These are phyloP conservation scores for Magnolia sinica DNA, from an alignment of 164 flowering plant species.

Conservation along the genomic window DNA sequence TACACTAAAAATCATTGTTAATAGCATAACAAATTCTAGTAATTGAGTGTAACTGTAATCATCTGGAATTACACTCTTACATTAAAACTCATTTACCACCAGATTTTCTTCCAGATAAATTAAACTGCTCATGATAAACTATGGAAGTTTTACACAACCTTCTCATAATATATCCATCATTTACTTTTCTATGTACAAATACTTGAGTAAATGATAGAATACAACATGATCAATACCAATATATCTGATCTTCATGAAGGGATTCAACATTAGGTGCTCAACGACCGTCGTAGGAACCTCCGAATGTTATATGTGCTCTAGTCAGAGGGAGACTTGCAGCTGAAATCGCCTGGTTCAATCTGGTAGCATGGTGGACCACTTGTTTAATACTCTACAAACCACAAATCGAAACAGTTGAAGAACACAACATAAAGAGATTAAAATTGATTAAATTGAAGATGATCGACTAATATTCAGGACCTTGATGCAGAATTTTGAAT, in stretches of 20 bases:
- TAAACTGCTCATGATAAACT: background rate
- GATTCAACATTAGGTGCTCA: slow-evolving; percentile 4
- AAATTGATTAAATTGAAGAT: background rate
- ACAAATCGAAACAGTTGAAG: background rate
- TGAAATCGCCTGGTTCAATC: slow-evolving; percentile 49
- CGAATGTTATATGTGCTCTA: slow-evolving; percentile 51
- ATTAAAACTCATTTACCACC: background rate
- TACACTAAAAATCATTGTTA: too few species aligned
- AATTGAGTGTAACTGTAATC: too few species aligned
- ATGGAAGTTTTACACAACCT: background rate
- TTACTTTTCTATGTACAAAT: background rate
- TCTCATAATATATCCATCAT: background rate
- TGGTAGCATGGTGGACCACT: slow-evolving; percentile 44
- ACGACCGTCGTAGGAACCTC: slow-evolving; percentile 49
- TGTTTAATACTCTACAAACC: slow-evolving; percentile 54
- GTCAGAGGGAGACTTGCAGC: slow-evolving; percentile 40
- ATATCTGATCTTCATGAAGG: background rate
- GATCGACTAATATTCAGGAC: background rate
- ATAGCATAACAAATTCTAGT: background rate
- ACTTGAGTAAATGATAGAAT: background rate
- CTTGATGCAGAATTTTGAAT: background rate
- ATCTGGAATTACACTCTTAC: background rate
- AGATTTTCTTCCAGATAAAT: background rate
- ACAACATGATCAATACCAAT: background rate
- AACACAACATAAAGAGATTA: background rate